These are phyloP conservation scores for Phytopythium vexans DNA, from an alignment of 352 stramenopile species.

Conservation along the genomic window DNA sequence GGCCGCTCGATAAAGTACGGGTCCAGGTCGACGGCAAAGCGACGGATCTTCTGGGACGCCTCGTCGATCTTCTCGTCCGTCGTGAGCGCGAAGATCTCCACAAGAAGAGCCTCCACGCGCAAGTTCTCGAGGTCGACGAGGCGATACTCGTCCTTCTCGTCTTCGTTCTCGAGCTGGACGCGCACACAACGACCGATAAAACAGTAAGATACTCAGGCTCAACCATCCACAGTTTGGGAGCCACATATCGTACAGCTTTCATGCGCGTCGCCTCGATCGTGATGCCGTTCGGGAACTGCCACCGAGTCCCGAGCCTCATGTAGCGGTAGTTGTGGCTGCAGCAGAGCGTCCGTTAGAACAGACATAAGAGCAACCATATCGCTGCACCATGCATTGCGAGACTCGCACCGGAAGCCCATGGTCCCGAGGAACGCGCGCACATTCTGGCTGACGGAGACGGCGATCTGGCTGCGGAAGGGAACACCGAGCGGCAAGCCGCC, in stretches of 20 bases:
- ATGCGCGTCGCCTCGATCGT: slow-evolving; percentile 83
- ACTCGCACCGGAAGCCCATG: slow-evolving; percentile 68
- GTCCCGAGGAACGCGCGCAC: slow-evolving; percentile 69
- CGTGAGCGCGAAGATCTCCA: slow-evolving; percentile 83
- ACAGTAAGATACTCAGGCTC: not conserved
- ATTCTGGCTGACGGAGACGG: slow-evolving; percentile 81
- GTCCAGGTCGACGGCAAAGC: slow-evolving; percentile 77
- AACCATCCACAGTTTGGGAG: not conserved
- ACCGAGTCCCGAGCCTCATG: slow-evolving; percentile 79
- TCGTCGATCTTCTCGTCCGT: slow-evolving; percentile 87
- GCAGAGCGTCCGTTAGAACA: too few relatives aligned
- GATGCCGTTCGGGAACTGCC: slow-evolving; percentile 81
- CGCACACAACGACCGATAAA: not conserved
- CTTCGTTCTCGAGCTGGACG: slow-evolving; percentile 67
- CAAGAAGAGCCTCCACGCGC: slow-evolving; percentile 75
- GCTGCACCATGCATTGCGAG: too few relatives aligned
- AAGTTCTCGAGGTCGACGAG: slow-evolving; percentile 82
- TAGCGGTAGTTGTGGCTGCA: slow-evolving; percentile 78
- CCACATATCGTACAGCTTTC: slow-evolving; percentile 55
- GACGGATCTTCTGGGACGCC: slow-evolving; percentile 75
- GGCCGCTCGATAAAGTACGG: slow-evolving; percentile 84
- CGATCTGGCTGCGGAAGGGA: slow-evolving; percentile 80
- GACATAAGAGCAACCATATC: slow-evolving; percentile 1
- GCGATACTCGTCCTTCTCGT: slow-evolving; percentile 82
- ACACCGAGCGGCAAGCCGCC: slow-evolving; percentile 55